These are phyloP conservation scores for Fusarium brachygibbosum DNA, from an alignment of 2,329 filamentous ascomycete genomes.

Conservation along the genomic window DNA sequence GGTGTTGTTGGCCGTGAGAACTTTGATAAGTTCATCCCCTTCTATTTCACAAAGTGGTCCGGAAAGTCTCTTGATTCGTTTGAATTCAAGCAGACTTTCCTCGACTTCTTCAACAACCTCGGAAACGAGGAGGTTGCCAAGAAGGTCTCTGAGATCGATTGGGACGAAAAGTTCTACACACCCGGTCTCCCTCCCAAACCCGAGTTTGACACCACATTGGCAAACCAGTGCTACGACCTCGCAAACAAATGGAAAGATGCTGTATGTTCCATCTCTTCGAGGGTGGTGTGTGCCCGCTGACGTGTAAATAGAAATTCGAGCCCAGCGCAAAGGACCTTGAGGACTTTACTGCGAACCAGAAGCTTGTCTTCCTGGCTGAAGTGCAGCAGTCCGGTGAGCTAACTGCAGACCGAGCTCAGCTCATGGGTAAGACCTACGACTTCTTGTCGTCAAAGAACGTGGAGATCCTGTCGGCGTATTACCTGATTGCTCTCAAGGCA, in stretches of 20 bases:
- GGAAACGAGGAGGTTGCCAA: conserved; percentile 73
- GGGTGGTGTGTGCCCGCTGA: conserved; percentile 32
- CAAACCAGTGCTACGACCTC: conserved; percentile 85
- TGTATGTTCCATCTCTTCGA: conserved; percentile 55
- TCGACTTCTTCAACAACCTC: conserved; percentile 81
- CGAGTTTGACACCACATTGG: conserved; percentile 88
- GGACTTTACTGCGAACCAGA: conserved; percentile 85
- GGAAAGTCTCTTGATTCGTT: conserved; percentile 91
- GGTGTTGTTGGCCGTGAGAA: conserved; percentile 84
- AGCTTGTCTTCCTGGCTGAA: conserved; percentile 89
- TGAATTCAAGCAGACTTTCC: conserved; percentile 90
- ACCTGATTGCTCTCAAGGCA: conserved; percentile 81
- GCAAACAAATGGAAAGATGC: conserved; percentile 83
- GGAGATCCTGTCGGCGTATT: conserved; percentile 86
- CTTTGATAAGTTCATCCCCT: conserved; percentile 95
- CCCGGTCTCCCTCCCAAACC: conserved; percentile 92
- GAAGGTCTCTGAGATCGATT: conserved; percentile 82
- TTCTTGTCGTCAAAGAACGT: conserved; percentile 84
- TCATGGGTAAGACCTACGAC: conserved; percentile 81
- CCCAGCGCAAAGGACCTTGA: conserved; percentile 78
- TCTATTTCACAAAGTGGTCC: conserved; percentile 91
- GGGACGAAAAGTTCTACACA: conserved; percentile 90
- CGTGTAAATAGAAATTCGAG: conserved; percentile 65
- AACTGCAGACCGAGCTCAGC: conserved; percentile 72
- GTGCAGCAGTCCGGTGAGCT: conserved; percentile 76